These are phyloP conservation scores for Abelmoschus esculentus DNA, from an alignment of 345 rosid species.

Conservation along the genomic window DNA sequence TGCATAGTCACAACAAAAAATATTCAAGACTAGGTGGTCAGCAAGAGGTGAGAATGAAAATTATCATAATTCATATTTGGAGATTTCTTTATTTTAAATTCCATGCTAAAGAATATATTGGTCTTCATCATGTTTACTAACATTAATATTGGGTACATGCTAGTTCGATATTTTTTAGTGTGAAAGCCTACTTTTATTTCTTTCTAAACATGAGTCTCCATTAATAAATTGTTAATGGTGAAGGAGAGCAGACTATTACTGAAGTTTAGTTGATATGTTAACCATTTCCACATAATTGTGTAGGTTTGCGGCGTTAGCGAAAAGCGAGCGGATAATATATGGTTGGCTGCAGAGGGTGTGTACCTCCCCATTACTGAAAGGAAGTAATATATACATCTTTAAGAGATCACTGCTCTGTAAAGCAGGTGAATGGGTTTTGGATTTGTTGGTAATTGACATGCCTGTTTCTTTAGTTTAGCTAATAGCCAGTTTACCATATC, in stretches of 20 bases:
- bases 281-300: constrained; percentile 4
- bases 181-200: not conserved
- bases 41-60: constrained; percentile 1
- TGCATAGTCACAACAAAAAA: no score
- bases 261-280: not conserved
- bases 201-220: not conserved
- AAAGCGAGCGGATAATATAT: constrained; percentile 70
- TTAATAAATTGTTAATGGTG: not conserved
- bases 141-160: not conserved
- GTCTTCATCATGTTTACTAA: not conserved
- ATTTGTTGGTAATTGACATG: not conserved
- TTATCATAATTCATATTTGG: not conserved
- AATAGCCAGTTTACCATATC: constrained; percentile 19
- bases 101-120: not conserved
- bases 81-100: not conserved
- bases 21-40: no score
- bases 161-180: not conserved
- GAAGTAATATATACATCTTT: constrained; percentile 24
- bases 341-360: constrained; percentile 98
- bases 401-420: constrained; percentile 1
- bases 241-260: not conserved
- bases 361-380: constrained; percentile 73
- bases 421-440: constrained; percentile 36
- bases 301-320: constrained; percentile 87
- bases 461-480: not conserved